Evolutionary conservation across 768 basidiomycete species (phyloP).

Genomic region (Hydnomerulius pinastri): DNA sequence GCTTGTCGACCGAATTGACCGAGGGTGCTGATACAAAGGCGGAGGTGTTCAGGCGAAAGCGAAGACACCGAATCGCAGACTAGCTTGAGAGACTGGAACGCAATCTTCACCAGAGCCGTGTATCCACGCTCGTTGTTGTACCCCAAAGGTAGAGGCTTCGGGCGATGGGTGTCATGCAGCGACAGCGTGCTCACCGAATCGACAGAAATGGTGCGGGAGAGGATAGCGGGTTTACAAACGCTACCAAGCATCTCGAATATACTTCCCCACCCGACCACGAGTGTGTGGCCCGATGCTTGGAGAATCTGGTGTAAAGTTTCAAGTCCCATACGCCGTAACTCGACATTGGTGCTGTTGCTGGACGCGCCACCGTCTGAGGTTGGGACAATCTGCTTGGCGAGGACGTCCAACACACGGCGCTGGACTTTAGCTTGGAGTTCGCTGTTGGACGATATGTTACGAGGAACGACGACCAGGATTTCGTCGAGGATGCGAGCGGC

Average conservation of each 20-base stretch:
- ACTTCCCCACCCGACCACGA: conserved; percentile 90
- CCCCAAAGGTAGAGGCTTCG: conserved; percentile 53
- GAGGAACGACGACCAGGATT: conserved; percentile 75
- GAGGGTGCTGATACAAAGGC: conserved; percentile 86
- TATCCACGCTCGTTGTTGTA: conserved; percentile 69
- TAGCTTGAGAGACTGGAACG: conserved; percentile 90
- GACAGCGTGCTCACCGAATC: conserved; percentile 48
- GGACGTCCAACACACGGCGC: conserved; percentile 79
- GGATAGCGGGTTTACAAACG: conserved; percentile 66
- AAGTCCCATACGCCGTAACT: conserved; percentile 84
- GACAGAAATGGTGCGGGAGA: conserved; percentile 36
- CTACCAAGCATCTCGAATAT: conserved; percentile 92
- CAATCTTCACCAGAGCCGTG: conserved; percentile 80
- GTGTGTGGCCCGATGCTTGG: conserved; percentile 87
- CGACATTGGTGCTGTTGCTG: conserved; percentile 56
- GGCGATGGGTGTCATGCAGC: conserved; percentile 35
- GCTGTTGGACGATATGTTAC: conserved; percentile 59
- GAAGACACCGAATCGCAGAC: conserved; percentile 91
- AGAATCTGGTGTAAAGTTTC: conserved; percentile 90
- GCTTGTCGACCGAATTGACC: conserved; percentile 90
- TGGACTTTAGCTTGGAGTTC: conserved; percentile 75
- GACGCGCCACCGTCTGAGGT: conserved; percentile 39
- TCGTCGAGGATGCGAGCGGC: conserved; percentile 88
- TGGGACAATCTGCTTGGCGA: conserved; percentile 75
- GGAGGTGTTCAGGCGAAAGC: conserved; percentile 78